These are phyloP conservation scores for Gynandropsis gynandra DNA, from an alignment of 345 rosid species.

Conservation along the genomic window DNA sequence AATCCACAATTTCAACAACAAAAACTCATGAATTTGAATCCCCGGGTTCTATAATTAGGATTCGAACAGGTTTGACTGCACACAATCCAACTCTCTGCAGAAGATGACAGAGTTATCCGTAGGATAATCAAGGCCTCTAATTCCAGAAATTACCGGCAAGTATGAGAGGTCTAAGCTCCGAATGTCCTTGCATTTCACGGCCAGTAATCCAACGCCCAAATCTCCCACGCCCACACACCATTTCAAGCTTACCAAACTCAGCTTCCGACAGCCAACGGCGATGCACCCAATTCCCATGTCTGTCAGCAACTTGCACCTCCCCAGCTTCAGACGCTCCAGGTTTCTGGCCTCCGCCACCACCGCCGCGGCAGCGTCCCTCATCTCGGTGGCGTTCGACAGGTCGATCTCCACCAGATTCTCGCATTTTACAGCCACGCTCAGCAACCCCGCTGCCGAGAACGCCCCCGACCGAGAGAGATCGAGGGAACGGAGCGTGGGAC, in stretches of 20 bases:
- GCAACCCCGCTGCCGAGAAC: constrained; percentile 35
- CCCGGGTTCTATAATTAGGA: too few species aligned
- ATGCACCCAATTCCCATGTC: constrained; percentile 50
- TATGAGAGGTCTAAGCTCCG: constrained; percentile 41
- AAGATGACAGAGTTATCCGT: too few species aligned
- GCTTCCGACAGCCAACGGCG: constrained; percentile 40
- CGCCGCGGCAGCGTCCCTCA: constrained; percentile 36
- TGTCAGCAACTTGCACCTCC: constrained; percentile 40
- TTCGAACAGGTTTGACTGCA: too few species aligned
- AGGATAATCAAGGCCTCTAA: background rate
- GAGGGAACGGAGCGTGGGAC: constrained; percentile 25
- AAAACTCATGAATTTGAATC: too few species aligned
- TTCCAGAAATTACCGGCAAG: constrained; percentile 29
- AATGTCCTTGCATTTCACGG: constrained; percentile 37
- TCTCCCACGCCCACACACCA: constrained; percentile 46
- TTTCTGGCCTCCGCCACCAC: constrained; percentile 39
- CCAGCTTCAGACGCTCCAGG: constrained; percentile 31
- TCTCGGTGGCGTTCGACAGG: constrained; percentile 33
- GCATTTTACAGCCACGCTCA: constrained; percentile 27
- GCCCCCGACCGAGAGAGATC: constrained; percentile 33
- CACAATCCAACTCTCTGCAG: too few species aligned
- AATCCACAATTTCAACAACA: background rate
- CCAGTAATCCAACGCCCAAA: constrained; percentile 42
- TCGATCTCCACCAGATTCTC: constrained; percentile 31
- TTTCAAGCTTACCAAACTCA: constrained; percentile 35